These are phyloP conservation scores for Spathaspora passalidarum DNA, from an alignment of 805 yeast species.

Conservation along the genomic window DNA sequence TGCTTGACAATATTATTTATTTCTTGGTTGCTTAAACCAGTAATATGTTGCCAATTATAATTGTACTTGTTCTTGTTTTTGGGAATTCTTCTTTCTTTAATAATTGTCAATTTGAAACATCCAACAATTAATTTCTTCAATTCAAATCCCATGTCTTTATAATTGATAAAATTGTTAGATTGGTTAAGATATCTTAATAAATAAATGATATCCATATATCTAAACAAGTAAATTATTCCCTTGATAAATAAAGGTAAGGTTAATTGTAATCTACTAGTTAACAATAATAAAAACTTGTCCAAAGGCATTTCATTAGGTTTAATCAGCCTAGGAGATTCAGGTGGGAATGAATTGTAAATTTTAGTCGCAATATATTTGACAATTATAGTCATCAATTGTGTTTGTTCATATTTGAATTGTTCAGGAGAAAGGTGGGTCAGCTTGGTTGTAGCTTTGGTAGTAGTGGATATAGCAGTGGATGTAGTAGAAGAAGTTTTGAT, in stretches of 20 bases:
- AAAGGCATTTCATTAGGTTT: slow-evolving; percentile 32
- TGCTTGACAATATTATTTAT: slow-evolving; percentile 33
- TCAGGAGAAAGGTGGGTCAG: slow-evolving; percentile 13
- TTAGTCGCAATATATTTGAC: slow-evolving; percentile 43
- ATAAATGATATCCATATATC: slow-evolving; percentile 46
- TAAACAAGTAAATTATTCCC: slow-evolving; percentile 40
- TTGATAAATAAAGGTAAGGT: slow-evolving; percentile 36
- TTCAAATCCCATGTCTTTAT: slow-evolving; percentile 42
- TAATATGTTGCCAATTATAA: slow-evolving; percentile 32
- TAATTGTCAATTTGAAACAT: slow-evolving; percentile 37
- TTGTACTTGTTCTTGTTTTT: slow-evolving; percentile 6
- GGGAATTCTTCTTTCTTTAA: slow-evolving; percentile 23
- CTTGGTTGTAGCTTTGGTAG: not conserved
- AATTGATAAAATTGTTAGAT: slow-evolving; percentile 42
- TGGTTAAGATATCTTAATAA: slow-evolving; percentile 44
- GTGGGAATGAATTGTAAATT: slow-evolving; percentile 43
- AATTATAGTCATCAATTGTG: slow-evolving; percentile 38
- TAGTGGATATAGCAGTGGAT: not conserved
- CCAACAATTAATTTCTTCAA: slow-evolving; percentile 40
- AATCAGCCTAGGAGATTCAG: slow-evolving; percentile 24
- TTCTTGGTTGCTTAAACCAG: slow-evolving; percentile 36
- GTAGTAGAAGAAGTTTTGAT: not conserved
- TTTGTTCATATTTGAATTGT: slow-evolving; percentile 29
- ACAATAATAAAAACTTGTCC: slow-evolving; percentile 37
- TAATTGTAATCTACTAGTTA: slow-evolving; percentile 35